phyloP scores from a whole-genome alignment of 1,139 yeast species.

The Blastobotrys niveus region DNA sequence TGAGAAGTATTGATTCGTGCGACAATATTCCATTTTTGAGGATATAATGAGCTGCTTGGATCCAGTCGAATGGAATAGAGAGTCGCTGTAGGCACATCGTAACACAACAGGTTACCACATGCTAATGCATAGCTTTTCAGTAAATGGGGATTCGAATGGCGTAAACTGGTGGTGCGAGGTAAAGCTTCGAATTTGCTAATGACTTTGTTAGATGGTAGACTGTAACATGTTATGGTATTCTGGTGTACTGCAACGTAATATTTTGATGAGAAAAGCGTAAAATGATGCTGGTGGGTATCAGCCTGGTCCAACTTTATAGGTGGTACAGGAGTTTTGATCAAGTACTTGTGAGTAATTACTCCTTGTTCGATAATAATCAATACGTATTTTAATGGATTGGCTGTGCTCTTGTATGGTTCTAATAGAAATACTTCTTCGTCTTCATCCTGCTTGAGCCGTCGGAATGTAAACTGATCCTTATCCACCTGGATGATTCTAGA shows the following conservation, averaged over 20 bases:
- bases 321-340: constrained; percentile 5
- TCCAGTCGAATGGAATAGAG: constrained; percentile 2
- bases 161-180: background rate
- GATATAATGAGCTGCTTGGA: too few species aligned
- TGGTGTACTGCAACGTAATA: constrained; percentile 5
- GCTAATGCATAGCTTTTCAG: constrained; percentile 2
- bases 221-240: constrained; percentile 2
- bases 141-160: background rate
- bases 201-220: background rate
- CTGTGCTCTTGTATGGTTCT: background rate
- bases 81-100: constrained; percentile 2
- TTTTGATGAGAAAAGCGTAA: constrained; percentile 3
- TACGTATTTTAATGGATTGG: background rate
- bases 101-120: background rate
- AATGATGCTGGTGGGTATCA: background rate
- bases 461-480: background rate
- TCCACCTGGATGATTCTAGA: constrained; percentile 1
- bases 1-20: background rate
- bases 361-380: constrained; percentile 1
- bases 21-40: background rate
- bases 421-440: constrained; percentile 2
- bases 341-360: constrained; percentile 6
- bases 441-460: constrained; percentile 1
- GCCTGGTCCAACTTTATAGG: background rate
- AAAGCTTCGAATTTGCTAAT: background rate